A percentile compares a stretch with the other conserved stretches of the same genome.
Conservation (phyloP, 2,329 filamentous ascomycete species). For the Aschersonia sp. region DNA sequence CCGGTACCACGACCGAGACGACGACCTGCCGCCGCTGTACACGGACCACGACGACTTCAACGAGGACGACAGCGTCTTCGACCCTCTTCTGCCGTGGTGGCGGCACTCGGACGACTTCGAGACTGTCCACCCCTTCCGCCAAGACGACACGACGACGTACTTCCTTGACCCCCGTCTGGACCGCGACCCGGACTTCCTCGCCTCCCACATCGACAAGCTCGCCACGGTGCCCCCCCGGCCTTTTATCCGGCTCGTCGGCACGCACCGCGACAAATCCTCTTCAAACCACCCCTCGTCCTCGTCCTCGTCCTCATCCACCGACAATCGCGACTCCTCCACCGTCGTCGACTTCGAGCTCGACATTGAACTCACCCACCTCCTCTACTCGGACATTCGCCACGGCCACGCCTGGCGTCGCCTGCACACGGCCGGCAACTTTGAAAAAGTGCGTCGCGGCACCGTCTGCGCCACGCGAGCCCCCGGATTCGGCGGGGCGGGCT, state of each 20-base stretch:
- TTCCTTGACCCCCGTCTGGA: slow-evolving; percentile 33
- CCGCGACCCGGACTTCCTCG: slow-evolving; percentile 25
- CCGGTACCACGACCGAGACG: slow-evolving; percentile 22
- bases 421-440: slow-evolving; percentile 39
- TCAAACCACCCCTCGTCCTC: background rate
- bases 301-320: slow-evolving; percentile 2
- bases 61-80: slow-evolving; percentile 5
- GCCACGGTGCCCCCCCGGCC: slow-evolving; percentile 36
- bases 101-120: slow-evolving; percentile 4
- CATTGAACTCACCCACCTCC: slow-evolving; percentile 43
- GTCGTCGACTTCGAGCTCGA: slow-evolving; percentile 45
- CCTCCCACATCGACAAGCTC: slow-evolving; percentile 27
- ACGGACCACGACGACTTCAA: slow-evolving; percentile 17
- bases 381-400: slow-evolving; percentile 30
- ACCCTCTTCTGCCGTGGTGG: slow-evolving; percentile 12
- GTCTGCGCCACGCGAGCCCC: slow-evolving; percentile 37
- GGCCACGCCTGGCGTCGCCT: slow-evolving; percentile 27
- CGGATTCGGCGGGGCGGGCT: slow-evolving; percentile 18
- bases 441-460: slow-evolving; percentile 52
- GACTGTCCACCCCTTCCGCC: slow-evolving; percentile 12
- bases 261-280: slow-evolving; percentile 20
- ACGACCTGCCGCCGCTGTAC: slow-evolving; percentile 32
- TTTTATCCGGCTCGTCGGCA: slow-evolving; percentile 35
- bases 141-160: slow-evolving; percentile 17
- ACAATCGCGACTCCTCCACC: slow-evolving; percentile 29